These are phyloP conservation scores for Halenospora varia DNA, from an alignment of 495 filamentous ascomycete species.

Conservation along the genomic window DNA sequence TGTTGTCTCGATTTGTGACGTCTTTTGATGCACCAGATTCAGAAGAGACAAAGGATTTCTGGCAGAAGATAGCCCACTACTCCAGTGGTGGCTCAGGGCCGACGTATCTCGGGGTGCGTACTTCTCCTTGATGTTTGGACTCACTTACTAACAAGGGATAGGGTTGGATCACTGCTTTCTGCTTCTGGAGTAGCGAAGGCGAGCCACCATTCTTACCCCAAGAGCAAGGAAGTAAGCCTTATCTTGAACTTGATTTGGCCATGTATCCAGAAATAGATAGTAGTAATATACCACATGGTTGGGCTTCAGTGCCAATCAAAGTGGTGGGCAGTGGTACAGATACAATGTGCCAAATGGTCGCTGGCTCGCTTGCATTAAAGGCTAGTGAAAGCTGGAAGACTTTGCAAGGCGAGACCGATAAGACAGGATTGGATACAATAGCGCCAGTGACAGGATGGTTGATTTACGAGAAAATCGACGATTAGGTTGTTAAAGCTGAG, in stretches of 20 bases:
- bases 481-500: no score
- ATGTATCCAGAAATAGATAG: slow-evolving; percentile 19
- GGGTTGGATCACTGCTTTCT: slow-evolving; percentile 40
- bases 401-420: neutral
- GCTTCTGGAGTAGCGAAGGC: slow-evolving; percentile 36
- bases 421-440: slow-evolving; percentile 28
- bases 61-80: slow-evolving; percentile 28
- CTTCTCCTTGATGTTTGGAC: neutral
- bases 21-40: slow-evolving; percentile 25
- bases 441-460: slow-evolving; percentile 32
- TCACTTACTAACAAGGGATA: neutral
- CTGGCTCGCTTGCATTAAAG: slow-evolving; percentile 29
- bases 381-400: slow-evolving; percentile 20
- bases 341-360: slow-evolving; percentile 28
- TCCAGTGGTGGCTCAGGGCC: slow-evolving; percentile 24
- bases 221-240: no score
- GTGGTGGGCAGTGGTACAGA: slow-evolving; percentile 27
- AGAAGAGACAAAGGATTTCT: slow-evolving; percentile 27
- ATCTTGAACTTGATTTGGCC: slow-evolving; percentile 21
- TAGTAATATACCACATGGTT: slow-evolving; percentile 24
- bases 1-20: slow-evolving; percentile 25
- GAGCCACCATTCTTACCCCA: no score
- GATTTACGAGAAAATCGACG: slow-evolving; percentile 21
- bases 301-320: slow-evolving; percentile 27
- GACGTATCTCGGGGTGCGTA: slow-evolving; percentile 8